Evolutionary conservation across 1,284 basidiomycete species (phyloP).

Genomic region (Meira nashicola): DNA sequence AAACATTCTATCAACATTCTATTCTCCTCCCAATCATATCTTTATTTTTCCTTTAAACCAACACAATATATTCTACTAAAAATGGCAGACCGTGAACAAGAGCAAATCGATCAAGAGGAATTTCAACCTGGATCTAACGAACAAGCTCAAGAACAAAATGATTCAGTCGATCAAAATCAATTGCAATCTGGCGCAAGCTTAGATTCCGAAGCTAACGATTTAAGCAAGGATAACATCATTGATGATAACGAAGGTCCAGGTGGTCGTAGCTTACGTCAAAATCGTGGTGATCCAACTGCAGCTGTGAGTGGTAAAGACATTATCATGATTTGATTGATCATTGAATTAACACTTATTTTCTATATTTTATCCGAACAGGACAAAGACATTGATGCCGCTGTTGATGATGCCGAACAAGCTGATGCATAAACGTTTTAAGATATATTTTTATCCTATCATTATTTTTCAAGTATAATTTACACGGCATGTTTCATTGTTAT

Average conservation of each 20-base stretch:
- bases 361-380: not conserved
- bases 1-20: no score
- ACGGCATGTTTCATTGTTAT: no score
- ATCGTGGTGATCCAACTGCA: constrained; percentile 1
- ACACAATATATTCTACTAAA: not conserved
- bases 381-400: constrained; percentile 1
- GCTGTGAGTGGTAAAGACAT: constrained; percentile 5
- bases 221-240: constrained; percentile 6
- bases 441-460: no score
- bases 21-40: not conserved
- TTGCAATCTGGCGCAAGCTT: not conserved
- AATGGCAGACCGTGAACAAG: not conserved
- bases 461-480: no score
- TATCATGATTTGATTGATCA: not conserved
- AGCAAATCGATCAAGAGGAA: not conserved
- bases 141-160: not conserved
- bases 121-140: not conserved
- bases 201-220: not conserved
- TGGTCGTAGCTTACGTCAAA: not conserved
- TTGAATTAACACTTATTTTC: not conserved
- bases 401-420: constrained; percentile 2
- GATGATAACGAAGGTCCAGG: constrained; percentile 3
- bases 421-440: not conserved
- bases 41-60: not conserved
- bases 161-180: not conserved